phyloP scores from a whole-genome alignment of 768 basidiomycete species.

The Auriscalpium vulgare region DNA sequence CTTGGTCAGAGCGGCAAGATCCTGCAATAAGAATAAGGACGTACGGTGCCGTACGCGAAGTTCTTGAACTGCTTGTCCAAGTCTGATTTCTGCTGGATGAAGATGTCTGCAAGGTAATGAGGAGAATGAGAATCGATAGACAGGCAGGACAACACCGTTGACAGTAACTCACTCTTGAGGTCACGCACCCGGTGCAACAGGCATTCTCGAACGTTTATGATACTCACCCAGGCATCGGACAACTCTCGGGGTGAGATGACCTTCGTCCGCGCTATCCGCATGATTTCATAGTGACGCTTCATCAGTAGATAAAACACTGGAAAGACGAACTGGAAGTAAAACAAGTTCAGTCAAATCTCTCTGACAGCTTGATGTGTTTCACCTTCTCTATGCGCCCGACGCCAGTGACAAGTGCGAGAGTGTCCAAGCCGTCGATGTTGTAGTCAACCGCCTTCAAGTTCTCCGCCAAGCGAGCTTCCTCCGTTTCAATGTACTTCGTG shows the following conservation, averaged over 20 bases:
- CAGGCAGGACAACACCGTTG: too few relatives aligned
- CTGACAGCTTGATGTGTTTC: not conserved
- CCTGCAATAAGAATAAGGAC: not conserved
- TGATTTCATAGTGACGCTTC: conserved; percentile 5
- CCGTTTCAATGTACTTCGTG: conserved; percentile 14
- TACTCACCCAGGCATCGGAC: too few relatives aligned
- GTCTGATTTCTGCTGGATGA: conserved; percentile 15
- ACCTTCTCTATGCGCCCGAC: conserved; percentile 23
- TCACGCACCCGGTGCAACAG: too few relatives aligned
- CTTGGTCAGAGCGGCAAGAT: not conserved
- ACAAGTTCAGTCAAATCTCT: too few relatives aligned
- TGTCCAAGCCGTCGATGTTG: conserved; percentile 22
- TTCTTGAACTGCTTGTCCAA: conserved; percentile 12
- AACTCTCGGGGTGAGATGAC: not conserved
- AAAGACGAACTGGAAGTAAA: not conserved
- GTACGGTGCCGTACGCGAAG: conserved; percentile 17
- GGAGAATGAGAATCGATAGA: too few relatives aligned
- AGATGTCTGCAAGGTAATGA: conserved; percentile 7
- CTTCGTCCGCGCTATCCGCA: not conserved
- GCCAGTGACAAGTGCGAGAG: conserved; percentile 21
- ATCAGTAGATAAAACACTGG: conserved; percentile 6
- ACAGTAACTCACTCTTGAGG: too few relatives aligned
- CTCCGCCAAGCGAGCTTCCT: conserved; percentile 18
- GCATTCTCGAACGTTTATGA: too few relatives aligned
- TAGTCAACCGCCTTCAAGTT: conserved; percentile 21